These are phyloP conservation scores for Babesia ovata DNA, from an alignment of 169 alveolate species.

Conservation along the genomic window DNA sequence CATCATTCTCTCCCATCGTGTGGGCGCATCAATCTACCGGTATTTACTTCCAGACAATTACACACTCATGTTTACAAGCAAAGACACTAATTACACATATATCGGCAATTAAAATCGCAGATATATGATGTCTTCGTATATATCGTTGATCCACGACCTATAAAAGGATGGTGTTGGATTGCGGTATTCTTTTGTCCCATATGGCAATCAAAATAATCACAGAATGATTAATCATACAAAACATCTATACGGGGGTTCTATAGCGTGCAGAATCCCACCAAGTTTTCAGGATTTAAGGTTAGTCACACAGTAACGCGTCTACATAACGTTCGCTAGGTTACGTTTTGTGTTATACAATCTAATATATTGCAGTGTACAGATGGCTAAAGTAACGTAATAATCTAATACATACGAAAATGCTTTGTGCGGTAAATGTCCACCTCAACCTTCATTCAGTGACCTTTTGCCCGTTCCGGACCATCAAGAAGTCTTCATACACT, in stretches of 20 bases:
- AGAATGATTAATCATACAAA: constrained; percentile 16
- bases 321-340: neutral
- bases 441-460: constrained; percentile 18
- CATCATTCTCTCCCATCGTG: neutral
- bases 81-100: neutral
- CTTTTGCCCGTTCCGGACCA: constrained; percentile 59
- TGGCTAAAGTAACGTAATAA: too few relatives aligned
- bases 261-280: constrained; percentile 48
- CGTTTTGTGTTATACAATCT: too few relatives aligned
- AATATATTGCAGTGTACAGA: neutral
- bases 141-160: neutral
- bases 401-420: too few relatives aligned
- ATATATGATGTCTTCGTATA: too few relatives aligned
- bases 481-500: constrained; percentile 61
- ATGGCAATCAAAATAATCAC: too few relatives aligned
- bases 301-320: neutral
- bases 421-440: neutral
- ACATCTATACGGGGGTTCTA: constrained; percentile 62
- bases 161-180: neutral
- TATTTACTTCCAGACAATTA: too few relatives aligned
- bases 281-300: constrained; percentile 61
- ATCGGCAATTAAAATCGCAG: neutral
- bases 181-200: too few relatives aligned
- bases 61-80: too few relatives aligned
- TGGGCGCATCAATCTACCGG: too few relatives aligned